A percentile compares a stretch with the other conserved stretches of the same genome.
phyloP scores from a whole-genome alignment of 164 flowering plant genomes.

The Tetrastigma voinierianum region DNA sequence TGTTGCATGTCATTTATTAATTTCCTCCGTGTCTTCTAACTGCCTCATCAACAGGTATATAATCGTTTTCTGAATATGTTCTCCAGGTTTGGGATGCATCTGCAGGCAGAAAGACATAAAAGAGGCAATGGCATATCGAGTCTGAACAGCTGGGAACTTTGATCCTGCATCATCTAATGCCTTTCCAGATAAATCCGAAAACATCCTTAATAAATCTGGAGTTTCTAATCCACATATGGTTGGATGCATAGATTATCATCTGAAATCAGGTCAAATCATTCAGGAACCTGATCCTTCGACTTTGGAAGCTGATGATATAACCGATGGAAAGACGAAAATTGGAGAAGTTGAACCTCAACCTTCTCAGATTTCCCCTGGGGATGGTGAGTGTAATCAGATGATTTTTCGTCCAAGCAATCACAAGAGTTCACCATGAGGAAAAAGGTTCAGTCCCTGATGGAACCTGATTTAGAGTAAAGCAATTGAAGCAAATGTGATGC shows the following conservation, averaged over 20 bases:
- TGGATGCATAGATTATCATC: too few species aligned
- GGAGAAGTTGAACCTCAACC: too few species aligned
- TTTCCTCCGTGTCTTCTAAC: too few species aligned
- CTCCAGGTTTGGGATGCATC: constrained; percentile 64
- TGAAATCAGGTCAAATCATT: too few species aligned
- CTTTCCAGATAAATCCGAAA: constrained; percentile 24
- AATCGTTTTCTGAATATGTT: constrained; percentile 50
- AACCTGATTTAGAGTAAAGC: constrained; percentile 22
- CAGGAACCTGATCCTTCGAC: too few species aligned
- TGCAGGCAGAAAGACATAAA: constrained; percentile 56
- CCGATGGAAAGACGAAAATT: too few species aligned
- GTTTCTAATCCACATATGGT: constrained; percentile 7
- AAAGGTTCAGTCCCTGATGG: constrained; percentile 17
- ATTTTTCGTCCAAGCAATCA: constrained; percentile 16
- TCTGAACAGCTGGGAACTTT: constrained; percentile 66
- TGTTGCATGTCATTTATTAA: too few species aligned
- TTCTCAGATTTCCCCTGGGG: too few species aligned
- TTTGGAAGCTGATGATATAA: too few species aligned
- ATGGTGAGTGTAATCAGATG: too few species aligned
- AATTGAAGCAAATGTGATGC: constrained; percentile 23
- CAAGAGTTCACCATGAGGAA: constrained; percentile 22
- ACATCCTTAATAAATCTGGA: constrained; percentile 12
- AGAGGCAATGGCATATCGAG: constrained; percentile 56
- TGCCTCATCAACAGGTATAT: too few species aligned
- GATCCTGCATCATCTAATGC: constrained; percentile 27